Evolutionary conservation across 202 grass and related monocot genomes (phyloP), one percentile per base, ranked within the genome.

Genomic region (Digitaria exilis): DNA sequence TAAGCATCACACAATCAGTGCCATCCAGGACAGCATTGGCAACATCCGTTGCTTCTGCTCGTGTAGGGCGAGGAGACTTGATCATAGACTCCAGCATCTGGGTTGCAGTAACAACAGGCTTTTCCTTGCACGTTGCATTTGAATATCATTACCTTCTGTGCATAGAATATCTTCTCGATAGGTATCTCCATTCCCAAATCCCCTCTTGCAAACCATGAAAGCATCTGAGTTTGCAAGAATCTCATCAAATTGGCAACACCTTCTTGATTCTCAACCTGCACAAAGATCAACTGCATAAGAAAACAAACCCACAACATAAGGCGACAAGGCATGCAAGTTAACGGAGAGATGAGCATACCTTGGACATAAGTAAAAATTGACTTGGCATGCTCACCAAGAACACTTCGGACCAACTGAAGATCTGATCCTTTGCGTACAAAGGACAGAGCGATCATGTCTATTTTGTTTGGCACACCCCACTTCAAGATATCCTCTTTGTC

Each of bases 31-130:
- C 92, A 58, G 92, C 95, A 86, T 97, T 97, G 41, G 88, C 95
- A 0, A 94, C 90, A 76, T 94, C 95, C 8, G 95, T 97, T 17
- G 95, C 95, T 78, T 94, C 90, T 13, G 90, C 95, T 24, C 90
- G 82, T 82, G 92, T 97, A 30, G 94, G 94, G 5, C 90, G 84
- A 52, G 90, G 94, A 74, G 92, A 97, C 60, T 97, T 97, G 52
- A 97, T 97, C 94, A 97, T 94, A 2, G 94, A 94, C 75, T 94
- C 94, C 9, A 97, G 84, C 92, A 97, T 97, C 79, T 94, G 94
- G 13, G 94, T 94, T 61, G 94, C 94, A 30, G 94, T 94, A 69
- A 97, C 92, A 54, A 94, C 92, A 66, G 90, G 95, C 82, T 97
- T 97, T n/a, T 54, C 95, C 92, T 19, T 92, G 78, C 34, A 91